Conservation (phyloP, 352 stramenopile genomes). For the Globisporangium yorkense region DNA sequence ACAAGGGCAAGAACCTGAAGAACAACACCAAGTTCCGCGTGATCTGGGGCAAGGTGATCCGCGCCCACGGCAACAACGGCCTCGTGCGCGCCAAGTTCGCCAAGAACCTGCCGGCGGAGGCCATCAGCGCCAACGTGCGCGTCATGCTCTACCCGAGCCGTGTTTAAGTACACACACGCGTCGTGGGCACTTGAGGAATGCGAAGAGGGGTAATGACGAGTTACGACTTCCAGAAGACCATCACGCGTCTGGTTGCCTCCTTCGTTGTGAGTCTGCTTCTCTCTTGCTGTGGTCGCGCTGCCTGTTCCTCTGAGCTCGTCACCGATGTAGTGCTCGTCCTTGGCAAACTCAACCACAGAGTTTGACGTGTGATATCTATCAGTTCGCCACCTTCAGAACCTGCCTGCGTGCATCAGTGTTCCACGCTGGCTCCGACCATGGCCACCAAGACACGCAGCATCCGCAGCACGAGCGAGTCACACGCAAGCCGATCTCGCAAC, state of each 20-base stretch:
- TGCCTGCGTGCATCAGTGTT: too few relatives aligned
- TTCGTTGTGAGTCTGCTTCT: neutral
- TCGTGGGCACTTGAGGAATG: conserved; percentile 31
- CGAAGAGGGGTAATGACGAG: conserved; percentile 38
- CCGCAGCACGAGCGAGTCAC: too few relatives aligned
- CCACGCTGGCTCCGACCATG: too few relatives aligned
- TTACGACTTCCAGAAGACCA: conserved; percentile 8
- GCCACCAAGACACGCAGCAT: too few relatives aligned
- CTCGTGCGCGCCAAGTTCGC: conserved; percentile 98
- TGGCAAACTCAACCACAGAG: neutral
- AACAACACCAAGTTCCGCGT: conserved; percentile 98
- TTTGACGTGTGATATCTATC: too few relatives aligned
- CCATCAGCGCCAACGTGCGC: conserved; percentile 96
- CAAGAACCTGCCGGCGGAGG: conserved; percentile 95
- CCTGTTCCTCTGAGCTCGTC: too few relatives aligned
- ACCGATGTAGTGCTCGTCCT: neutral
- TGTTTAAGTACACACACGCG: conserved; percentile 81
- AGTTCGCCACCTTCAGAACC: too few relatives aligned
- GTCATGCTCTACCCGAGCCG: conserved; percentile 99
- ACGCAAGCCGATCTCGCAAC: too few relatives aligned
- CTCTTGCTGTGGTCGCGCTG: neutral
- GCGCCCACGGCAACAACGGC: conserved; percentile 97
- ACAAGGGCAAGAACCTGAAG: conserved; percentile 95
- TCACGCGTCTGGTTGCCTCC: neutral
- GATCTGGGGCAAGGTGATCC: conserved; percentile 98